phyloP scores from a whole-genome alignment of 2,329 filamentous ascomycete species.

The Capronia americana region DNA sequence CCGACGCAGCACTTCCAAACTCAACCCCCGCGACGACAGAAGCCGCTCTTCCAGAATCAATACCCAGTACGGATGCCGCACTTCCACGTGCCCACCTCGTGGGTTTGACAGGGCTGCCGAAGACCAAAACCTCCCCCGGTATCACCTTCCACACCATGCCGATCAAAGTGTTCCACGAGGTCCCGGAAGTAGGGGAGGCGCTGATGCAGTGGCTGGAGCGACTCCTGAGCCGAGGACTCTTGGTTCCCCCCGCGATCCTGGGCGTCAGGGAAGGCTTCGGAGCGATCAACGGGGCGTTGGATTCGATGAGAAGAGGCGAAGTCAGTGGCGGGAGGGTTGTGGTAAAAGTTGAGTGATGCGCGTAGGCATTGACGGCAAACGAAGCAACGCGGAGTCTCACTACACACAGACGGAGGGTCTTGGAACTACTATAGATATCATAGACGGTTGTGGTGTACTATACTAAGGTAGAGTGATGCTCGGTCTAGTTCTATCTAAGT shows the following conservation, averaged over 20 bases:
- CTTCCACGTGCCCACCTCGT: constrained; percentile 63
- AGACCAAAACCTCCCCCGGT: constrained; percentile 50
- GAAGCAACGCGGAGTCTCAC: too few relatives aligned
- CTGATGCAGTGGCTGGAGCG: constrained; percentile 71
- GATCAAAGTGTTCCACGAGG: constrained; percentile 77
- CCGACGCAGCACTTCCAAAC: background rate
- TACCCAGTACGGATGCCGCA: background rate
- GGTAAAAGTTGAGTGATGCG: constrained; percentile 47
- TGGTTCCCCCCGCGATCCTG: constrained; percentile 69
- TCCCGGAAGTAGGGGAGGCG: constrained; percentile 66
- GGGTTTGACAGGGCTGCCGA: constrained; percentile 71
- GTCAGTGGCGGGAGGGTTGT: constrained; percentile 73
- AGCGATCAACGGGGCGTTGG: constrained; percentile 71
- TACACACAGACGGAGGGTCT: background rate
- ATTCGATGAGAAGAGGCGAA: constrained; percentile 69
- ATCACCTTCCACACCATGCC: constrained; percentile 67
- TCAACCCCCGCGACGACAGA: background rate
- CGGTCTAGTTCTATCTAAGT: background rate
- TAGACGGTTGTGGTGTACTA: background rate
- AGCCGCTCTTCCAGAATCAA: background rate
- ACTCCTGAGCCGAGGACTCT: constrained; percentile 62
- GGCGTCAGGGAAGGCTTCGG: constrained; percentile 65
- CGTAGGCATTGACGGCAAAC: background rate
- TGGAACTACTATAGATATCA: background rate
- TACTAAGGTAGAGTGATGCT: background rate